Evolutionary conservation across 768 basidiomycete species (phyloP).

Genomic region (Collybia sp.): DNA sequence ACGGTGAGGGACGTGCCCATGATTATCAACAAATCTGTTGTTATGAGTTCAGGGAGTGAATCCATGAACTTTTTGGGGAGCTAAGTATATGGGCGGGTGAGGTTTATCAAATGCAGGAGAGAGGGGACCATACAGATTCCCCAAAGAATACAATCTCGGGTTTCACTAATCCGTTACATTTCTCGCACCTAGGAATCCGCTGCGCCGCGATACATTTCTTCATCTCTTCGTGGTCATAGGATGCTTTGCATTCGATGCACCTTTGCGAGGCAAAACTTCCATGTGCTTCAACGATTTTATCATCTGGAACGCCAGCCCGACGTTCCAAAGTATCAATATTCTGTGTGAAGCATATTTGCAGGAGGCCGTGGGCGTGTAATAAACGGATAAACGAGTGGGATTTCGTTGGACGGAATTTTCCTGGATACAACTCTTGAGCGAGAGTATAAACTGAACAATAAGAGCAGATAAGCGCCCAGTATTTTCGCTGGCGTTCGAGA

Average conservation of each 20-base stretch:
- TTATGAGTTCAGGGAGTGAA: slow-evolving; percentile 43
- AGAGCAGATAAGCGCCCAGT: background rate
- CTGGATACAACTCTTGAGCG: slow-evolving; percentile 91
- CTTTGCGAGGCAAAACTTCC: slow-evolving; percentile 88
- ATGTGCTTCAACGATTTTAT: slow-evolving; percentile 89
- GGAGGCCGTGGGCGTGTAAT: slow-evolving; percentile 60
- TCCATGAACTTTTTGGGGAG: slow-evolving; percentile 68
- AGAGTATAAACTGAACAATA: slow-evolving; percentile 70
- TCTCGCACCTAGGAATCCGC: slow-evolving; percentile 61
- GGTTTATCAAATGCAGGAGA: background rate
- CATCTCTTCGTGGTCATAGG: slow-evolving; percentile 67
- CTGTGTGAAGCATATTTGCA: slow-evolving; percentile 83
- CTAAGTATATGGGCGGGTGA: slow-evolving; percentile 27
- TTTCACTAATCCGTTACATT: slow-evolving; percentile 74
- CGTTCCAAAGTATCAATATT: slow-evolving; percentile 93
- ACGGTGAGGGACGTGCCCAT: slow-evolving; percentile 90
- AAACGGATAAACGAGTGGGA: slow-evolving; percentile 90
- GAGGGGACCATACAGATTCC: slow-evolving; percentile 49
- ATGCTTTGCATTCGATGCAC: slow-evolving; percentile 68
- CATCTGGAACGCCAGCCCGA: slow-evolving; percentile 67
- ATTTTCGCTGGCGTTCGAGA: background rate
- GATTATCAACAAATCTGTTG: slow-evolving; percentile 86
- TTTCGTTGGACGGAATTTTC: slow-evolving; percentile 79
- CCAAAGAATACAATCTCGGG: slow-evolving; percentile 97
- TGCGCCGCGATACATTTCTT: slow-evolving; percentile 54